A percentile compares a stretch with the other conserved stretches of the same genome.
These are phyloP conservation scores for Triticum timopheevii DNA, from an alignment of 176 grass and related monocot species.

Conservation along the genomic window DNA sequence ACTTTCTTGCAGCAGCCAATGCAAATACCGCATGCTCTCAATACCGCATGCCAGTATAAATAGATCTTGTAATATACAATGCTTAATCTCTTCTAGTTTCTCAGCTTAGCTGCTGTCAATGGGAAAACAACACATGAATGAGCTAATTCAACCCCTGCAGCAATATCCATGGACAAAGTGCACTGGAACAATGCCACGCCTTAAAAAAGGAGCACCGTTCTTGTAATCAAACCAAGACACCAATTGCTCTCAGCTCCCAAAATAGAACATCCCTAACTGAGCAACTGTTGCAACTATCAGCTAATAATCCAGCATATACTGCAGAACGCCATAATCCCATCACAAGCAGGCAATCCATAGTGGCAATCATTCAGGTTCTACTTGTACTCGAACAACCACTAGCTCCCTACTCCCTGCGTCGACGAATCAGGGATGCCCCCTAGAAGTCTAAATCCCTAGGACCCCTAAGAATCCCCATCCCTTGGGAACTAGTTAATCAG, in stretches of 20 bases:
- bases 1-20: not conserved
- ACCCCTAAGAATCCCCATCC: slow-evolving; percentile 2
- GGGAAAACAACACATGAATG: not conserved
- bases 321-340: not conserved
- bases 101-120: not conserved
- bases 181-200: not conserved
- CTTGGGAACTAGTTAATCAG: not conserved
- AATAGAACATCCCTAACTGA: not conserved
- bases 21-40: not conserved
- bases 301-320: not conserved
- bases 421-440: not conserved
- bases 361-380: not conserved
- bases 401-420: not conserved
- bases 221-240: not conserved
- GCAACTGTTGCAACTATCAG: not conserved
- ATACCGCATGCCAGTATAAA: not conserved
- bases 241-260: not conserved
- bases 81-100: not conserved
- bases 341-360: not conserved
- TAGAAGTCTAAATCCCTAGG: not conserved
- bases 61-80: not conserved
- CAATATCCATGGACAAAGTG: not conserved
- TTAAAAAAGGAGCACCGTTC: not conserved
- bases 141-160: not conserved
- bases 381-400: not conserved